These are phyloP conservation scores for Astragalus glycyphyllos DNA, from an alignment of 306 rosid species.

Conservation along the genomic window DNA sequence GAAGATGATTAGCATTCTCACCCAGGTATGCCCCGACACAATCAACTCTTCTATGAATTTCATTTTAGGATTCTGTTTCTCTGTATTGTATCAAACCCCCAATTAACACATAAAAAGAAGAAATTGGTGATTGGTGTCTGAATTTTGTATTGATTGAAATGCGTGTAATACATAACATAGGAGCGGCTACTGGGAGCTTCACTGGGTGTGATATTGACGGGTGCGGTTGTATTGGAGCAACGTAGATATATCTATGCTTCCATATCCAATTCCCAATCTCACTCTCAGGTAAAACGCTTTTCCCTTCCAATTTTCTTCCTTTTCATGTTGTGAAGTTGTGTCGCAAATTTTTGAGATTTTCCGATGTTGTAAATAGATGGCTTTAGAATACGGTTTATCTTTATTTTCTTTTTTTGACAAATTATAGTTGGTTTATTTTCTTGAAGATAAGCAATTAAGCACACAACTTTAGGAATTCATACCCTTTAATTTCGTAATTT, in stretches of 20 bases:
- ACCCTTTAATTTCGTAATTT: no score
- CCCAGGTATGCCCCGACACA: slow-evolving; percentile 57
- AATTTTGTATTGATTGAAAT: slow-evolving; percentile 14
- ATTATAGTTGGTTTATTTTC: no score
- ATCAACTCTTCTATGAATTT: background rate
- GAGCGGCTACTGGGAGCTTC: slow-evolving; percentile 89
- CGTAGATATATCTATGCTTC: slow-evolving; percentile 69
- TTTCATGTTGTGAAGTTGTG: background rate
- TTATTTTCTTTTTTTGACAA: no score
- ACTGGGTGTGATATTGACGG: slow-evolving; percentile 68
- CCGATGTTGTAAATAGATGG: no score
- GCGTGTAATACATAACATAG: slow-evolving; percentile 33
- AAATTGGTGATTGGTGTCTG: background rate
- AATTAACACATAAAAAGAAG: background rate
- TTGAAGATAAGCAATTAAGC: no score
- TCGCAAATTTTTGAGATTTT: no score
- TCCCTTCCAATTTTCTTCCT: background rate
- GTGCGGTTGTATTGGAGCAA: slow-evolving; percentile 68
- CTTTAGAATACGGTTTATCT: no score
- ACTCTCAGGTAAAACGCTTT: slow-evolving; percentile 49
- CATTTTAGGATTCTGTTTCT: background rate
- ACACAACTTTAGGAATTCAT: no score
- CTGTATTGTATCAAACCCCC: background rate
- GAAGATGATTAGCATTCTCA: slow-evolving; percentile 77
- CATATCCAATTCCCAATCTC: slow-evolving; percentile 55